Evolutionary conservation across 805 yeast species (phyloP), one percentile per base, ranked within the genome.

Genomic region (Kregervanrija pseudodelftensis): DNA sequence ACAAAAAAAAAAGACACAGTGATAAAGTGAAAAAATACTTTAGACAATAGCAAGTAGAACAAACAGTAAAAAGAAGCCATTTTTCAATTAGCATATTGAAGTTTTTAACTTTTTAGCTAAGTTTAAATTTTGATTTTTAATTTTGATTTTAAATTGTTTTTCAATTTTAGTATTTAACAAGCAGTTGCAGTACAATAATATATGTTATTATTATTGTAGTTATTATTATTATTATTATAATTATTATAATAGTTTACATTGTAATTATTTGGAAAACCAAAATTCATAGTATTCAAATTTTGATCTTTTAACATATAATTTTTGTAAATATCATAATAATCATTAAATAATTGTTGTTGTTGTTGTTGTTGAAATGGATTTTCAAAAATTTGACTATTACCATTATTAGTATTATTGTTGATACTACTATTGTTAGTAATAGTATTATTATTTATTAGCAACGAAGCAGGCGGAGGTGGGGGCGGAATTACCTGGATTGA

Each of bases 151-250:
- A 4, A 22, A 22, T 28, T 16, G 39, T n/a, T 11, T 17, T 40
- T 30, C 14, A 35, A 13, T 35, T 15, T 28, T 9, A n/a, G 28
- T 22, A 22, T 7, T 48, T 39, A 56, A 40, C 56, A 53, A n/a
- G 59, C 58, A 31, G 55, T 42, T 4, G 59, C 52, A 34, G 58
- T 48, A 41, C 54, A 49, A 31, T 49, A 53, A 41, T 31, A 44
- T 12, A 15, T 14, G 13, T 13, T 16, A 36, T 36, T 14, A 14
- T 37, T 30, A 37, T 12, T 15, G 32, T 22, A 37, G 11, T 15
- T 17, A 14, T 30, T 15, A 30, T 33, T 41, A 33, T 22, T 14
- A 32, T 31, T 31, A 33, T 33, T 12, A 33, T 17, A 32, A 33
- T 33, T 32, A 17, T 16, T 41, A 13, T 14, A 43, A 38, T 48